Evolutionary conservation across 176 grass and related monocot genomes (phyloP).

Genomic region (bread wheat (Triticum aestivum)): DNA sequence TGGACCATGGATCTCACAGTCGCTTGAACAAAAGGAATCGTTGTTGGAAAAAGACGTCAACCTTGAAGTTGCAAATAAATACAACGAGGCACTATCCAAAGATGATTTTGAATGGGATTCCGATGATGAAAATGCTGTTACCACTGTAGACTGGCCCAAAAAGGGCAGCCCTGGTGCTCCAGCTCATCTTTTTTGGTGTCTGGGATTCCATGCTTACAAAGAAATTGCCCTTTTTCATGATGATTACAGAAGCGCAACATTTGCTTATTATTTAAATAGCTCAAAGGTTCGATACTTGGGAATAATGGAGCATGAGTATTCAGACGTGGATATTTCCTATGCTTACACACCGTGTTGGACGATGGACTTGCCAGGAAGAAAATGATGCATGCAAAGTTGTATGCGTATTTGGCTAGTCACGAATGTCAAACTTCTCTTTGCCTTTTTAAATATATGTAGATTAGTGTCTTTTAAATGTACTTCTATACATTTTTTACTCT

Average conservation of each 20-base stretch:
- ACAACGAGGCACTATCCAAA: not conserved
- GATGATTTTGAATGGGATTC: not conserved
- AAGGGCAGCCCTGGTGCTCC: not conserved
- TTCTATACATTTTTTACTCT: no score
- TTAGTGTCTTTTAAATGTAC: no score
- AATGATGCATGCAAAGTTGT: not conserved
- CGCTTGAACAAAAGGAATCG: no score
- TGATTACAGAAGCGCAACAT: not conserved
- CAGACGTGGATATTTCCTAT: not conserved
- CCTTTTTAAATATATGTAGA: no score
- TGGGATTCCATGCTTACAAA: conserved; percentile 9
- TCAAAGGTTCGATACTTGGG: not conserved
- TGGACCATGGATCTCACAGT: no score
- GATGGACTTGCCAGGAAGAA: not conserved
- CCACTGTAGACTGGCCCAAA: not conserved
- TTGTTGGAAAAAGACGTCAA: not conserved
- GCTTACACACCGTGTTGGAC: not conserved
- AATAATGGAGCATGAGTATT: not conserved
- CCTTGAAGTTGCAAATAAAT: not conserved
- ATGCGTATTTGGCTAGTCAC: no score
- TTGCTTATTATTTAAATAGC: not conserved
- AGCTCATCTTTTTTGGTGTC: not conserved
- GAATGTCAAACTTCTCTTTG: no score
- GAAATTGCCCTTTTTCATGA: not conserved
- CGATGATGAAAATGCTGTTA: not conserved